Evolutionary conservation across 805 yeast species (phyloP).

Genomic region (Myxozyma monticola): DNA sequence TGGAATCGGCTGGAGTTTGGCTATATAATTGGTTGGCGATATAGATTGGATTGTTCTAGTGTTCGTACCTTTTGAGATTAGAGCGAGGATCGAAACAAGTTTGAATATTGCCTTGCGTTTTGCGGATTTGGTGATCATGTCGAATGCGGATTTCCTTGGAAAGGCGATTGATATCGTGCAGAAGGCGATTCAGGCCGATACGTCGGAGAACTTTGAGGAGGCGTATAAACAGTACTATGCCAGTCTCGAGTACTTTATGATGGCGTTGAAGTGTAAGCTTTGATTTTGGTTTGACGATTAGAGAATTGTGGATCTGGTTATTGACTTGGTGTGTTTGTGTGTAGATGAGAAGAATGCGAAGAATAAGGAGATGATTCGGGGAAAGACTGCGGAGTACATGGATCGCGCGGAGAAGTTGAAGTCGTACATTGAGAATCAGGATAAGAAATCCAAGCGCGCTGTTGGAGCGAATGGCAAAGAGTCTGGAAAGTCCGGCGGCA

Average conservation of each 20-base stretch:
- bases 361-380: conserved; percentile 82
- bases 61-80: too few species aligned
- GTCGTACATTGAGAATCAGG: conserved; percentile 72
- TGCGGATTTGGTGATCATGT: too few species aligned
- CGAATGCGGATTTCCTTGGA: conserved; percentile 65
- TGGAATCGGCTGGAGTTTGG: too few species aligned
- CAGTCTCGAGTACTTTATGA: conserved; percentile 91
- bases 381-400: conserved; percentile 87
- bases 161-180: conserved; percentile 96
- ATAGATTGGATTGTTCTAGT: too few species aligned
- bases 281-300: not conserved
- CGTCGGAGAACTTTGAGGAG: conserved; percentile 84
- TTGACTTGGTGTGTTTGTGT: not conserved
- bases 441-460: conserved; percentile 39
- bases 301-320: too few species aligned
- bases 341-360: conserved; percentile 79
- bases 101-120: too few species aligned
- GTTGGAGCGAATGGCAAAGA: conserved; percentile 30
- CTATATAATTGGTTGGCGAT: too few species aligned
- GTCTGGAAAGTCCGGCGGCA: conserved; percentile 19
- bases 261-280: conserved; percentile 73
- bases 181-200: conserved; percentile 92
- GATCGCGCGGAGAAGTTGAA: conserved; percentile 92
- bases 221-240: conserved; percentile 91
- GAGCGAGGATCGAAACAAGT: too few species aligned